Evolutionary conservation across 2,329 filamentous ascomycete species (phyloP), one percentile per base, ranked within the genome.

Genomic region (Ascochyta viciae-villosae): DNA sequence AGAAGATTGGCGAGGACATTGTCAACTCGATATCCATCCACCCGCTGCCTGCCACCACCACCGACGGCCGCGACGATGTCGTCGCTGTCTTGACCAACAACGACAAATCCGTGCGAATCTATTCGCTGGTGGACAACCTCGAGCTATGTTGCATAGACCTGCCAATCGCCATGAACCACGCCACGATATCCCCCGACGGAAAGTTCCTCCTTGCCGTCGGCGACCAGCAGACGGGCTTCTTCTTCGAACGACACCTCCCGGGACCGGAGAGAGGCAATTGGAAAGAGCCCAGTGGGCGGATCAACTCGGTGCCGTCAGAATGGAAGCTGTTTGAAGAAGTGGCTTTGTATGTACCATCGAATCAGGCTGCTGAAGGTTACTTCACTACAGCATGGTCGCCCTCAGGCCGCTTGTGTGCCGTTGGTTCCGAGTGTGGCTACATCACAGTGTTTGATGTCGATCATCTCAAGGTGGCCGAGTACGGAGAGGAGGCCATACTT

Each of bases 161-260:
- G 62, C 89, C 90, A 5, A 90, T 94, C 71, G 90, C 88, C 62
- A 94, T 98, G 79, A 99, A 99, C 68, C 92, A 96, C 70, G 91
- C 93, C 31, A 86, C 93, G n/a, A 88, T 99, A 48, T 97, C 94
- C 6, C 95, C 94, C 0, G 90, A 97, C 72, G 94, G 93, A 1
- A 85, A 83, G 19, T 78, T 94, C 10, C 81, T 98, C 19, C 84
- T 93, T 6, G 91, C 92, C 2, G 90, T 98, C 39, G 90, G 94
- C 37, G 95, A 99, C 71, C 89, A 93, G 66, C 89, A 92, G 1
- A 90, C 87, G 61, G 86, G 94, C 19, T 97, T 95, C 75, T 87
- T 98, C 62, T 95, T 96, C 74, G 80, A 85, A 61, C 82, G 88
- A 60, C n/a, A 41, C 24, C 42, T 79, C 63, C 54, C 40, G 3